phyloP scores from a whole-genome alignment of 345 rosid genomes.

The Syzygium aromaticum region DNA sequence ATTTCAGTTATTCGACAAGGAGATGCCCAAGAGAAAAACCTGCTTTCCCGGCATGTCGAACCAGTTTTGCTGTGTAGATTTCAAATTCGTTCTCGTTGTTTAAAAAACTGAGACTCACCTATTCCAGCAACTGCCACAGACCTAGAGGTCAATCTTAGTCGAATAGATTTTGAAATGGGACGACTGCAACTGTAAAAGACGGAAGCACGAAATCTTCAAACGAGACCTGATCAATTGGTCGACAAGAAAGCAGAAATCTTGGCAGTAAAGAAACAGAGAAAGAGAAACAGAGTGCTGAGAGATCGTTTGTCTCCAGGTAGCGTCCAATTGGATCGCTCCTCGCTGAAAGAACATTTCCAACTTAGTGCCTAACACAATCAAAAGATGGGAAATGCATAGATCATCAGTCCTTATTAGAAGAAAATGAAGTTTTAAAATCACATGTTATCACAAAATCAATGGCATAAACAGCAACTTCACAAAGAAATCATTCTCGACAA shows the following conservation, averaged over 20 bases:
- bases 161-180: neutral
- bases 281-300: neutral
- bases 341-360: neutral
- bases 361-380: neutral
- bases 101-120: neutral
- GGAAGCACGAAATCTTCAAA: neutral
- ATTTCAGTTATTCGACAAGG: neutral
- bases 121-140: neutral
- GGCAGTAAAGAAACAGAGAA: neutral
- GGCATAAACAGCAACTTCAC: neutral
- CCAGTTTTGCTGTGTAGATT: neutral
- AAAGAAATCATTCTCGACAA: neutral
- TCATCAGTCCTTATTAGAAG: neutral
- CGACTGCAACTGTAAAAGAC: neutral
- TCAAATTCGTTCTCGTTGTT: neutral
- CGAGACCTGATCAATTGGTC: neutral
- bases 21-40: neutral
- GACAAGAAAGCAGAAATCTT: neutral
- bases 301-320: neutral
- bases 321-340: neutral
- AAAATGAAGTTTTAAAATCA: neutral
- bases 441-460: neutral
- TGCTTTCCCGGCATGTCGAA: neutral
- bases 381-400: neutral
- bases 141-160: neutral